Base-by-base conservation (phyloP, 257 asterid species). In the Gardenia jasminoides region DNA sequence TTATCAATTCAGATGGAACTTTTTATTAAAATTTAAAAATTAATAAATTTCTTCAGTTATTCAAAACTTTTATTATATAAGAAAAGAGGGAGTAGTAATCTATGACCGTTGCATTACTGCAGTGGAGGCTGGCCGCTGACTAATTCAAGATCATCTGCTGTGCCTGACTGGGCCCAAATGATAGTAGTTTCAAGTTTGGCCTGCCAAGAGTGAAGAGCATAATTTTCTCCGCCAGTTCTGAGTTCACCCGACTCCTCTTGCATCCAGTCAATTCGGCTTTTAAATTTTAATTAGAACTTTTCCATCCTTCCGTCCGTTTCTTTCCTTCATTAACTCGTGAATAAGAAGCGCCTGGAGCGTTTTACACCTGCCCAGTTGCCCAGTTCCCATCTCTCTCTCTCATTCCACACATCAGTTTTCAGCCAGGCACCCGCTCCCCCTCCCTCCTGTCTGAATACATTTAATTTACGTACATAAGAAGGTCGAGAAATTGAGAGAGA, bases 321-420 rank as follows among this genome's bases (percentile, higher is more conserved):
- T 54, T 73, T 31, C 41, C 5, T 24, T 54, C 7, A 73, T 6
- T 30, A 19, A 65, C 82, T 77, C 84, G 88, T 80, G 86, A 85
- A 80, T 68, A 64, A 80, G 74, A 80, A 74, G 86, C 85, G 76
- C 66, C 77, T 39, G 84, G 89, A 86, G 85, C 87, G 89, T 86
- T 72, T 69, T 74, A 19, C 15, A 8, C 47, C 69, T 61, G 28
- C 83, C 22, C 72, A 39, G 61, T 62, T 67, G 3, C 41, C 41
- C 41, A 36, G 41, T 5, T 36, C 0, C 41, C 4, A 41, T 10
- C 36, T 3, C 46, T 16, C 20, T 13, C 26, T 3, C 72, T n/a
- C 66, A 31, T 2, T 10, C 9, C 28, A 59, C 66, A 52, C 15
- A 10, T 54, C 61, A 54, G 19, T 11, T 13, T 30, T 28, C 76